Base-by-base conservation (phyloP, 1,284 basidiomycete genomes). In the Agaricales sp. region DNA sequence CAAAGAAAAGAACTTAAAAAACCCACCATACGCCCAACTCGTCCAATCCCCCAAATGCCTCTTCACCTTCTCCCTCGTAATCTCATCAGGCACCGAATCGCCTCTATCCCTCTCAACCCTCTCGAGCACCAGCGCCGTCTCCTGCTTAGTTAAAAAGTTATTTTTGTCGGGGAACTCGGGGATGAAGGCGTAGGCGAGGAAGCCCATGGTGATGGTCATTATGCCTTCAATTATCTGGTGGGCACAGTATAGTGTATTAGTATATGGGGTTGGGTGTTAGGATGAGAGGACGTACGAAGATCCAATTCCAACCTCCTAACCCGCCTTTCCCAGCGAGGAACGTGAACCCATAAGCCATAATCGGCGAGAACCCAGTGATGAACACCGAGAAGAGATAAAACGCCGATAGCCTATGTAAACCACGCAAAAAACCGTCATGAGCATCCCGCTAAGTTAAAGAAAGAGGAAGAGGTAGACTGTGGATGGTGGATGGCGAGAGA, bases 151-250 rank as follows among this genome's bases (percentile, higher is more conserved):
- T 39, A 73, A 62, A 52, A 73, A 74, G 8, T 51, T 61, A 55
- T 72, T 74, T 49, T 68, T 61, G 52, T 73, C 68, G 13, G 73
- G 72, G 51, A 74, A 73, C 47, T 66, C 67, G 6, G 70, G 64
- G 6, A 73, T 56, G 50, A 60, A 69, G 51, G 68, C 63, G 66
- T 64, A 73, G 2, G 63, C 62, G 4, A 70, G 25, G 24, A 68
- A 52, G 2, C 73, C 71, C 47, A 69, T 66, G 3, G 54, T 51
- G 19, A 73, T 63, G 3, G 71, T 75, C 47, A 73, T 60, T 21
- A 61, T 62, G 11, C 72, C 71, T 55, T 73, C 70, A 18, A 74
- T 61, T 43, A 74, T 68, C 71, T 74, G 49, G 4, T 46, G 22
- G 46, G 47, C 54, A 38, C 16, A 21, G 45, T 4, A 11, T 14